Conservation (phyloP, 148 eudicot species). For the Cornus florida region DNA sequence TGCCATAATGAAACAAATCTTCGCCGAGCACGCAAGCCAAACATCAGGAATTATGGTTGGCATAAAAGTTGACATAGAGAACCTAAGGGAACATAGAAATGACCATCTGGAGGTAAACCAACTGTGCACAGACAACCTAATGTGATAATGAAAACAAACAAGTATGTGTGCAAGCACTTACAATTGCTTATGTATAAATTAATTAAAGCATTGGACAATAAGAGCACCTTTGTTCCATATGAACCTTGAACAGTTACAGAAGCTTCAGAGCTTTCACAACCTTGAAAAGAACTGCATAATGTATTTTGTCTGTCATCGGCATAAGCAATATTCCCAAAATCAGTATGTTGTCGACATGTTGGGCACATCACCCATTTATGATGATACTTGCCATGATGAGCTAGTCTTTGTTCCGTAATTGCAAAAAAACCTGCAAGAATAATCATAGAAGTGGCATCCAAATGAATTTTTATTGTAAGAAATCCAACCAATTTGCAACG, state of each 20-base stretch:
- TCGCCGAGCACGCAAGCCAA: background rate
- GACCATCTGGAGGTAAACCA: background rate
- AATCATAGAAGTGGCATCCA: background rate
- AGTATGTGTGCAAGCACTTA: background rate
- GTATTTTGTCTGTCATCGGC: constrained; percentile 64
- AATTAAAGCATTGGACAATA: background rate
- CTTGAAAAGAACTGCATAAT: constrained; percentile 21
- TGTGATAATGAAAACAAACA: background rate
- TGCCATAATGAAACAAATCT: background rate
- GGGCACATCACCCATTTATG: constrained; percentile 81
- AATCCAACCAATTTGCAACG: background rate
- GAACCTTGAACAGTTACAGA: constrained; percentile 80
- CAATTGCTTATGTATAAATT: background rate
- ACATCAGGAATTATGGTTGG: background rate
- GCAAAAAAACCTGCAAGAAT: constrained; percentile 64
- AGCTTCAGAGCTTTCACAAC: constrained; percentile 46
- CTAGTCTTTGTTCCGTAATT: constrained; percentile 53
- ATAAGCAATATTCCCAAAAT: constrained; percentile 70
- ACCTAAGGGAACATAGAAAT: constrained; percentile 1
- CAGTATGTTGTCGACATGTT: constrained; percentile 81
- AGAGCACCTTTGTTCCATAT: constrained; percentile 87
- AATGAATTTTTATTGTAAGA: background rate
- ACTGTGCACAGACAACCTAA: background rate
- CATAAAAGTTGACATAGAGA: background rate
- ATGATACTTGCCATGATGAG: constrained; percentile 38